Conservation (phyloP, 2,329 filamentous ascomycete genomes). For the Fusarium citri region DNA sequence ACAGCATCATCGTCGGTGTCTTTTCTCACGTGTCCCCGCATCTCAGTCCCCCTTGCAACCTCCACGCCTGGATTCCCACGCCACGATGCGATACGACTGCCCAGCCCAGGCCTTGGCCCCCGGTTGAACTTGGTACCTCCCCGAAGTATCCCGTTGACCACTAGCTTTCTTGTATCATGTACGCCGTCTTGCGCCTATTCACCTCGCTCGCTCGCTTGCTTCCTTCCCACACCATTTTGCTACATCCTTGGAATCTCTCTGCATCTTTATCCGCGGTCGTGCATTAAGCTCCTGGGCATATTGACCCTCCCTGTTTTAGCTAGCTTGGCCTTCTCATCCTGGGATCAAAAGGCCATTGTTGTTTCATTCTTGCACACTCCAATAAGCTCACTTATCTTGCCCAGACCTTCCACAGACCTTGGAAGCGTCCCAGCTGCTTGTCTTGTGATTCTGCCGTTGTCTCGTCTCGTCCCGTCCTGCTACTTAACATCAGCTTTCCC, state of each 20-base stretch:
- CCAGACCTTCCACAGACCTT: conserved; percentile 27
- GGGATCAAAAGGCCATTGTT: conserved; percentile 37
- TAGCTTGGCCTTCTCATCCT: conserved; percentile 29
- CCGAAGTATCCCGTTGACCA: conserved; percentile 22
- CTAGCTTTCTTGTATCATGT: conserved; percentile 26
- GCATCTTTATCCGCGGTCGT: conserved; percentile 46
- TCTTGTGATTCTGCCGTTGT: conserved; percentile 27
- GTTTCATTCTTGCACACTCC: conserved; percentile 26
- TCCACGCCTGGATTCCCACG: conserved; percentile 41
- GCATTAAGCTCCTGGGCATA: conserved; percentile 41
- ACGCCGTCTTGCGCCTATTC: conserved; percentile 26
- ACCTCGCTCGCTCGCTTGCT: conserved; percentile 21
- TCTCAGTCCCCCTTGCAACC: conserved; percentile 42
- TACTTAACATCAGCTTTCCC: conserved; percentile 33
- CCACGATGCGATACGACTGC: conserved; percentile 43
- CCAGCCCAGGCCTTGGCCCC: conserved; percentile 37
- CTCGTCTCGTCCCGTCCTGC: conserved; percentile 8
- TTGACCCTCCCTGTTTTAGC: conserved; percentile 46
- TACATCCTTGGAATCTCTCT: conserved; percentile 39
- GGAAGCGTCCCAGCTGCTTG: conserved; percentile 31
- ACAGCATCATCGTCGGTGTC: conserved; percentile 41
- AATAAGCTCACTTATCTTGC: conserved; percentile 34
- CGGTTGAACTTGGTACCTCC: conserved; percentile 40
- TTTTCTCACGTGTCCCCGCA: conserved; percentile 48
- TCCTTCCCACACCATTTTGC: conserved; percentile 43